Conservation (phyloP, 805 yeast genomes). For the Danielia reshetovae region DNA sequence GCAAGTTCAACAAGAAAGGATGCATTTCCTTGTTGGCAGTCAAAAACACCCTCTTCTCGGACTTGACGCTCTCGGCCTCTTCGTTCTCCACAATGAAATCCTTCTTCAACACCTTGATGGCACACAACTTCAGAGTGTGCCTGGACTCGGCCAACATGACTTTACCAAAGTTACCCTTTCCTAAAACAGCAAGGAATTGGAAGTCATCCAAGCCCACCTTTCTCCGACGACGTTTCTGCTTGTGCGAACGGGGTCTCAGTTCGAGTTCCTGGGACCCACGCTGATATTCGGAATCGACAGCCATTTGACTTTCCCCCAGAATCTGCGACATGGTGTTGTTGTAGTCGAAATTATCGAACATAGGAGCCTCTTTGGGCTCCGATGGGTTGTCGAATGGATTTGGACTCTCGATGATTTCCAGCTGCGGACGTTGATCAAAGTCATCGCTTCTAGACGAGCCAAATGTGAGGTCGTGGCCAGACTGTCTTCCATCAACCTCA, state of each 20-base stretch:
- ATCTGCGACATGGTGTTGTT: constrained; percentile 10
- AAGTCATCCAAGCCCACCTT: constrained; percentile 93
- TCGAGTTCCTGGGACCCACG: too few species aligned
- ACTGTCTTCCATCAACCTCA: constrained; percentile 1
- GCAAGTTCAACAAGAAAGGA: constrained; percentile 87
- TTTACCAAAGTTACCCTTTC: constrained; percentile 98
- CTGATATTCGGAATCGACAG: too few species aligned
- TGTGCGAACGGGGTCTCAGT: constrained; percentile 18
- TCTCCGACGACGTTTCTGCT: constrained; percentile 45
- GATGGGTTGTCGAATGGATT: constrained; percentile 10
- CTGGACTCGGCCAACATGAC: constrained; percentile 96
- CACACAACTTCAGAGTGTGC: constrained; percentile 76
- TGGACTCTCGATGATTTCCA: constrained; percentile 1
- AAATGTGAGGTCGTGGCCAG: constrained; percentile 19
- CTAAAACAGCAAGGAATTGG: constrained; percentile 88
- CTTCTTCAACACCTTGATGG: constrained; percentile 93
- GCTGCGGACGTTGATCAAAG: constrained; percentile 4
- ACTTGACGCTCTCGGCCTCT: constrained; percentile 91
- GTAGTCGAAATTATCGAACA: constrained; percentile 26
- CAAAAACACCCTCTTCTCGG: constrained; percentile 88
- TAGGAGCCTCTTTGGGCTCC: constrained; percentile 3
- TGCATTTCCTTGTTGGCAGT: constrained; percentile 83
- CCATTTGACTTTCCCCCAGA: background rate
- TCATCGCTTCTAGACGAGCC: constrained; percentile 20
- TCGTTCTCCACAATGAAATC: constrained; percentile 94